Percentiles rank a stretch among this genome's conserved stretches.
Evolutionary conservation across 2,329 filamentous ascomycete genomes (phyloP).

Genomic region (Pestalotiopsis sp.): DNA sequence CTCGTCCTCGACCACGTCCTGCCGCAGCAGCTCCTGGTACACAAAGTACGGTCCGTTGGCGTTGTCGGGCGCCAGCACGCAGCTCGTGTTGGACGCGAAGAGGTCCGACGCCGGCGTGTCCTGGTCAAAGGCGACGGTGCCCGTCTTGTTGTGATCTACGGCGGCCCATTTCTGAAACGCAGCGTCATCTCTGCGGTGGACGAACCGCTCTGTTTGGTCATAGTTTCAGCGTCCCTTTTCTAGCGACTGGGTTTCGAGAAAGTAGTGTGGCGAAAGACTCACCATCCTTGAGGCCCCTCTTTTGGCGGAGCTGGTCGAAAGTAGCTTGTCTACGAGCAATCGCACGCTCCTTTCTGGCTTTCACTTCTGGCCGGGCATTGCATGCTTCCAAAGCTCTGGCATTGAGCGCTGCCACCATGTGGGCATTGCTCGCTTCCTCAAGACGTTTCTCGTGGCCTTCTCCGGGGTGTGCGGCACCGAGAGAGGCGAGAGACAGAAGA

Average conservation of each 20-base stretch:
- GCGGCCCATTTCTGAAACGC: slow-evolving; percentile 40
- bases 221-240: background rate
- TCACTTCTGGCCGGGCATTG: slow-evolving; percentile 38
- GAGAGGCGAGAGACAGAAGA: slow-evolving; percentile 21
- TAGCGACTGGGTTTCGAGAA: background rate
- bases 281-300: slow-evolving; percentile 31
- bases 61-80: slow-evolving; percentile 43
- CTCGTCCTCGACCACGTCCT: slow-evolving; percentile 40
- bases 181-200: slow-evolving; percentile 37
- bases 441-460: slow-evolving; percentile 28
- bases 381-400: slow-evolving; percentile 40
- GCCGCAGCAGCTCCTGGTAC: slow-evolving; percentile 43
- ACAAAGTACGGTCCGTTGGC: slow-evolving; percentile 49
- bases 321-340: slow-evolving; percentile 40
- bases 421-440: slow-evolving; percentile 29
- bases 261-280: slow-evolving; percentile 12
- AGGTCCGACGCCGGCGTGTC: slow-evolving; percentile 34
- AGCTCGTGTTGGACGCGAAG: slow-evolving; percentile 45
- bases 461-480: slow-evolving; percentile 30
- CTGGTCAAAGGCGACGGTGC: slow-evolving; percentile 29
- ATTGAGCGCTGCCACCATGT: slow-evolving; percentile 31
- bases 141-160: slow-evolving; percentile 40
- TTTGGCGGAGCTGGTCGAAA: slow-evolving; percentile 39
- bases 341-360: slow-evolving; percentile 40
- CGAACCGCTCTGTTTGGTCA: background rate